Base-by-base conservation (phyloP, 257 asterid genomes). In the Orobanche coerulescens region DNA sequence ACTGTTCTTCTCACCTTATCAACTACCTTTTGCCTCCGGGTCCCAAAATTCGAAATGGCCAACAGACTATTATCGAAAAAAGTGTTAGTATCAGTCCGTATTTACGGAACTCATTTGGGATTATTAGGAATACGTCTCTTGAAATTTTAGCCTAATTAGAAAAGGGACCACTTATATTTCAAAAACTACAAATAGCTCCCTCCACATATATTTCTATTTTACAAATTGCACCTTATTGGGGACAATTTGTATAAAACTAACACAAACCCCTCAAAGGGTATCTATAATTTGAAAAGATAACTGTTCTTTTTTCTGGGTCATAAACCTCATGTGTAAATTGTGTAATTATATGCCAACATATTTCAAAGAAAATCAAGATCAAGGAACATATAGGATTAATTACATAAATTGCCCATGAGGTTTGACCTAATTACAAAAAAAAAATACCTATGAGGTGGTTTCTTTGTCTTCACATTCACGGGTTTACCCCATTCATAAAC, bases 41-140 rank as follows among this genome's bases (percentile, higher is more conserved):
- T 70, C 13, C 96, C 88, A 80, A 93, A 84, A 73, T 86, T 93
- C 54, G 95, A 93, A 43, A 93, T 66, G 13, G 95, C 95, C 22
- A 92, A 65, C 46, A 88, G 77, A 23, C 98, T 92, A 64, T 36
- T 55, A 77, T 31, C 47, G 61, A 65, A 61, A 0, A 64, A 18
- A 47, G 6, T 20, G 47, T 8, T 30, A 19, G n/a, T 0, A 61
- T 59, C 48, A 51, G 62, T 76, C 58, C 67, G 72, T 60, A 50
- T 58, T 20, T 31, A 23, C 8, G 14, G 14, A 44, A 36, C n/a
- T 12, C 28, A 6, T 47, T 47, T 47, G 50, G 18, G 22, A 43
- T 43, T 4, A 43, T 43, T 43, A 15, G 1, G 15, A 43, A 18
- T 43, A 14, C 8, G n/a, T 12, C 22, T 43, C 49, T 11, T 15